phyloP scores from a whole-genome alignment of 1,284 basidiomycete genomes.

The Peniophora sp. region DNA sequence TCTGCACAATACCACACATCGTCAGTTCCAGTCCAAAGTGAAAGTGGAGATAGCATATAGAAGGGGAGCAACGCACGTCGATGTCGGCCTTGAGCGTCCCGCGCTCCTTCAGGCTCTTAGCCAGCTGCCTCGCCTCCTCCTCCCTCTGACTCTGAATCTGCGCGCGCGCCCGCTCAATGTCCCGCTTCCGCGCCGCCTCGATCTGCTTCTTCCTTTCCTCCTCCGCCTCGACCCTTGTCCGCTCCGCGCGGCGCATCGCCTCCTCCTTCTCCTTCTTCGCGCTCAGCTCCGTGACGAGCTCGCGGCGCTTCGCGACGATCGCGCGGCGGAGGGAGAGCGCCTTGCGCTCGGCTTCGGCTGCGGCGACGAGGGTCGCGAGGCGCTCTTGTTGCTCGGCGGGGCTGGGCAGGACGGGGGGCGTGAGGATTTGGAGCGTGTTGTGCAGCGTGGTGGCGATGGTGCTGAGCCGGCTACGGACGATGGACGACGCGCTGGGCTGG shows the following conservation, averaged over 20 bases:
- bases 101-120: constrained; percentile 79
- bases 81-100: constrained; percentile 83
- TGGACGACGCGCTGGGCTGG: constrained; percentile 63
- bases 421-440: constrained; percentile 52
- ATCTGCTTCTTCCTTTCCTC: constrained; percentile 60
- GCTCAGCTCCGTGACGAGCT: constrained; percentile 82
- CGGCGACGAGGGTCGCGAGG: constrained; percentile 46
- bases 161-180: constrained; percentile 72
- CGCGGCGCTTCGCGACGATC: constrained; percentile 81
- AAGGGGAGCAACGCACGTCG: constrained; percentile 61
- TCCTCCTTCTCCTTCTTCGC: constrained; percentile 94
- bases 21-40: constrained; percentile 3
- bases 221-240: constrained; percentile 63
- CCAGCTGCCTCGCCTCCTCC: constrained; percentile 88
- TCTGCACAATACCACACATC: constrained; percentile 34
- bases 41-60: constrained; percentile 1
- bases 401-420: constrained; percentile 30
- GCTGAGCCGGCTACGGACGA: constrained; percentile 72
- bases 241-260: constrained; percentile 72
- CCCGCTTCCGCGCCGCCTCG: constrained; percentile 67
- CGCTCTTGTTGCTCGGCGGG: constrained; percentile 45
- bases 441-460: constrained; percentile 70
- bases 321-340: constrained; percentile 71
- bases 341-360: constrained; percentile 68
- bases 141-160: constrained; percentile 80